Conservation (phyloP, 1,284 basidiomycete genomes). For the Pisolithus thermaeus region DNA sequence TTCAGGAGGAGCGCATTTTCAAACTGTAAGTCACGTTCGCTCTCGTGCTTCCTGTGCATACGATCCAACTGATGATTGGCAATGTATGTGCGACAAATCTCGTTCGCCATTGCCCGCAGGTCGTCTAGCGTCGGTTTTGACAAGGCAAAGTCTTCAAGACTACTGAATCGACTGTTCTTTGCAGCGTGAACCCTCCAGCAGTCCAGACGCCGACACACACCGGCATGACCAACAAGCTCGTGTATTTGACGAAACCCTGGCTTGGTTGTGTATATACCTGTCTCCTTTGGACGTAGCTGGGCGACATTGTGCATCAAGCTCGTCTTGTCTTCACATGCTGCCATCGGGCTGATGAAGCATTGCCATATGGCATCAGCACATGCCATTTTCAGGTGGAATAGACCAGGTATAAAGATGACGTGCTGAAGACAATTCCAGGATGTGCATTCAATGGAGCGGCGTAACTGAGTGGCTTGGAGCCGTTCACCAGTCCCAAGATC, state of each 20-base stretch:
- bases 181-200: background rate
- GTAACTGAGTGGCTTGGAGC: background rate
- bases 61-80: too few relatives aligned
- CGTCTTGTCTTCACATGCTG: background rate
- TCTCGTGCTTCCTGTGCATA: too few relatives aligned
- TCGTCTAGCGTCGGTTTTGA: background rate
- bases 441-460: too few relatives aligned
- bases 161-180: background rate
- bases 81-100: background rate
- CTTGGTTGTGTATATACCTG: slow-evolving; percentile 4
- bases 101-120: background rate
- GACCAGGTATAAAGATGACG: too few relatives aligned
- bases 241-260: slow-evolving; percentile 4
- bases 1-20: too few relatives aligned
- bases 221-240: background rate
- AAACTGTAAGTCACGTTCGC: too few relatives aligned
- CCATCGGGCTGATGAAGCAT: too few relatives aligned
- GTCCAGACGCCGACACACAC: background rate
- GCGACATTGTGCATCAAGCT: slow-evolving; percentile 1
- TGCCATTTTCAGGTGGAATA: too few relatives aligned
- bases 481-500: background rate
- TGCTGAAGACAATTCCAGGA: too few relatives aligned
- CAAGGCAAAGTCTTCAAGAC: background rate
- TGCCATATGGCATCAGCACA: too few relatives aligned
- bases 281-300: slow-evolving; percentile 1